Evolutionary conservation across 768 basidiomycete genomes (phyloP), one percentile per base, ranked within the genome.

Genomic region (Mycena venus): DNA sequence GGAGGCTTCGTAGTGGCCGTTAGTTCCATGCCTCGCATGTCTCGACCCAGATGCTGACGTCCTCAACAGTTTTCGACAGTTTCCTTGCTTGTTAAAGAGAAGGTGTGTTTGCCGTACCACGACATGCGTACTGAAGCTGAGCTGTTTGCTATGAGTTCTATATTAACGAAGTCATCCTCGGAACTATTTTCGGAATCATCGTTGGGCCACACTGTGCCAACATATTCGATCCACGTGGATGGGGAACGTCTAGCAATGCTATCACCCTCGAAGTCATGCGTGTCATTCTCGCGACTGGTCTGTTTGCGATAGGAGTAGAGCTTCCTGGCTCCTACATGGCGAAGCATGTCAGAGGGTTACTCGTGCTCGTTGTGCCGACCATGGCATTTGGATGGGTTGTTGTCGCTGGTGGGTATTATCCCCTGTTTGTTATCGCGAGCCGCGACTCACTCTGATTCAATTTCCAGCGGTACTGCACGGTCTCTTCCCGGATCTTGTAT

Each of bases 241-340:
- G 96, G 96, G 89, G 89, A 25, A 36, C 80, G 4, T 78, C 83
- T 17, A 79, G 86, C 40, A 87, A 90, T 78, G 82, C 85, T 4
- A 90, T 99, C 70, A 99, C 97, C 1, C 88, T 96, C 23, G 97
- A 98, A 82, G 84, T 98, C n/a, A 97, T 93, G 85, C 89, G 97
- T 11, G 84, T 98, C 38, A 94, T 98, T 61, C 94, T 99, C 56
- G 97, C 94, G 4, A 93, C 95, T 1, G 95, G 96, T 31, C 90
- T 99, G 1, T 99, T 99, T 78, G 95, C 97, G 9, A 96, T 99
- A 36, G 98, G 98, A 3, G 96, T 98, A 29, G 97, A 99, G 81
- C 87, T 99, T 36, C 97, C 98, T 0, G 87, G 90, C 68, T 90
- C 92, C 0, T 99, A 99, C 85, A 91, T 99, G 88, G 86, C 87